phyloP scores from a whole-genome alignment of 73 alveolate genomes.

The Tetrahymena malaccensis region DNA sequence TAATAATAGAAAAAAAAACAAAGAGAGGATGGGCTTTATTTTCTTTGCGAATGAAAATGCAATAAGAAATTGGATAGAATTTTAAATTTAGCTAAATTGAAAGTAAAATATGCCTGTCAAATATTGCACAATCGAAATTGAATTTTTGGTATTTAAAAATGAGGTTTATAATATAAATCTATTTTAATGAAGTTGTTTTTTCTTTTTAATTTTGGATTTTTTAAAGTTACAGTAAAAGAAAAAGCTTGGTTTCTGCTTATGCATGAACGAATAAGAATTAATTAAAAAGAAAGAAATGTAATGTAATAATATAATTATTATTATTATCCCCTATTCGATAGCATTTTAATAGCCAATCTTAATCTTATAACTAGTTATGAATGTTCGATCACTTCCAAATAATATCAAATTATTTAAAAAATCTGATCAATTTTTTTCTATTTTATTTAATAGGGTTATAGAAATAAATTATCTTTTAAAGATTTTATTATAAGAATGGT shows the following conservation, averaged over 20 bases:
- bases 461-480: neutral
- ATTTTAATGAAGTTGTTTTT: neutral
- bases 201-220: neutral
- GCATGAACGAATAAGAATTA: neutral
- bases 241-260: neutral
- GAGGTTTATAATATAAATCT: neutral
- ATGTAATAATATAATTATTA: neutral
- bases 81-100: too few relatives aligned
- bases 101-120: neutral
- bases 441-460: too few relatives aligned
- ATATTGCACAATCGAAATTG: neutral
- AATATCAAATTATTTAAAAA: too few relatives aligned
- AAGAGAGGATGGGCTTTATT: too few relatives aligned
- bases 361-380: neutral
- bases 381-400: too few relatives aligned
- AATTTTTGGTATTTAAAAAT: neutral
- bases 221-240: neutral
- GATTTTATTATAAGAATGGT: too few relatives aligned
- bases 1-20: neutral
- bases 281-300: neutral
- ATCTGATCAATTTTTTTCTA: neutral
- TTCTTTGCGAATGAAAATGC: too few relatives aligned
- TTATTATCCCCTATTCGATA: neutral
- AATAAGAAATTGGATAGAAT: too few relatives aligned
- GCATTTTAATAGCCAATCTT: neutral